Conservation (phyloP, 2,329 filamentous ascomycete species). For the Pseudogymnoascus sp. region DNA sequence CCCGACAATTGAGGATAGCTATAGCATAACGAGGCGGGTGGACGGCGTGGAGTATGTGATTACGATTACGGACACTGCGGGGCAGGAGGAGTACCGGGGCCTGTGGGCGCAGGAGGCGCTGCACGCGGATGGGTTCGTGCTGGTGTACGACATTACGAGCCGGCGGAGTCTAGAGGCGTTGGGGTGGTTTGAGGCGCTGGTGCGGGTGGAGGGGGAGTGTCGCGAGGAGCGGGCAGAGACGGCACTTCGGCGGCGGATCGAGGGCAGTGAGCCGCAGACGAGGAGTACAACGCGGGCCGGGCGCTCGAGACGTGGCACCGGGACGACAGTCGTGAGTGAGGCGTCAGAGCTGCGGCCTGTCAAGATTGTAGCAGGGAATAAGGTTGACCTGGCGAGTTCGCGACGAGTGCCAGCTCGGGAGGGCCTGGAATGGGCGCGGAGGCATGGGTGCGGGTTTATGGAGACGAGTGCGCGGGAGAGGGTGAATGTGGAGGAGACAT, state of each 20-base stretch:
- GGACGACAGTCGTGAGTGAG: slow-evolving; percentile 21
- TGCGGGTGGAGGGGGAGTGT: slow-evolving; percentile 58
- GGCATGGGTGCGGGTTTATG: slow-evolving; percentile 73
- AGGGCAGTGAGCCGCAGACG: slow-evolving; percentile 11
- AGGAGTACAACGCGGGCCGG: slow-evolving; percentile 10
- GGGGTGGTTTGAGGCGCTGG: slow-evolving; percentile 72
- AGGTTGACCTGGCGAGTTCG: slow-evolving; percentile 68
- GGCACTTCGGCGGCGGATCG: slow-evolving; percentile 43
- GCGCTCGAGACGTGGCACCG: slow-evolving; percentile 19
- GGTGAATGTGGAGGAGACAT: slow-evolving; percentile 86
- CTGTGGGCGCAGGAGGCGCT: slow-evolving; percentile 78
- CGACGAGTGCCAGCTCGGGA: slow-evolving; percentile 60
- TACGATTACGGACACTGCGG: slow-evolving; percentile 71
- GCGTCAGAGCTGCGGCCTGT: slow-evolving; percentile 53
- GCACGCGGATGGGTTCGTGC: slow-evolving; percentile 70
- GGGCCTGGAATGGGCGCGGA: slow-evolving; percentile 70
- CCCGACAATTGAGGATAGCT: slow-evolving; percentile 76
- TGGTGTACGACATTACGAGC: slow-evolving; percentile 82
- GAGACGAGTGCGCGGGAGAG: slow-evolving; percentile 77
- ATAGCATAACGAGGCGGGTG: slow-evolving; percentile 71
- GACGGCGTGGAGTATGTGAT: slow-evolving; percentile 73
- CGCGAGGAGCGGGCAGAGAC: slow-evolving; percentile 43
- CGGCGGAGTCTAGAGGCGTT: slow-evolving; percentile 59
- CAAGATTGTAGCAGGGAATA: slow-evolving; percentile 80
- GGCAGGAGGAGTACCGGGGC: slow-evolving; percentile 83